phyloP scores from a whole-genome alignment of 768 basidiomycete species.

The Tylopilus subfusipes region DNA sequence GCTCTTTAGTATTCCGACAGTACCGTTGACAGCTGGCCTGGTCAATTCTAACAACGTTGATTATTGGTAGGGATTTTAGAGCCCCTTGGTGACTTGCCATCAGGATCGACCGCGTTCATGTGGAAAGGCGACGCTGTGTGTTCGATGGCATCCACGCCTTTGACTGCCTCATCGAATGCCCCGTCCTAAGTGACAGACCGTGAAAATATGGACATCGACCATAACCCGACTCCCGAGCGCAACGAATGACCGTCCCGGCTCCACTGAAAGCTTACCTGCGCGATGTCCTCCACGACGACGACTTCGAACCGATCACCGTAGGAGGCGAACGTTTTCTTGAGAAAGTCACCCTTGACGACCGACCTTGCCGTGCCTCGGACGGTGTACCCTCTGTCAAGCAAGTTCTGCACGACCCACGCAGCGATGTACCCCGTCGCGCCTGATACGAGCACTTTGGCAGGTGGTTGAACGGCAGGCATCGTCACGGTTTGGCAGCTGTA shows the following conservation, averaged over 20 bases:
- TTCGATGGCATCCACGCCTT: slow-evolving; percentile 67
- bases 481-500: too few species aligned
- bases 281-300: too few species aligned
- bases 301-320: too few species aligned
- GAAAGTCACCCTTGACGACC: too few species aligned
- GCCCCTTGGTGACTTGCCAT: slow-evolving; percentile 19
- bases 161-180: slow-evolving; percentile 77
- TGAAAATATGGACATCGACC: too few species aligned
- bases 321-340: too few species aligned
- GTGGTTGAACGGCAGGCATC: slow-evolving; percentile 27
- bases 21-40: slow-evolving; percentile 69
- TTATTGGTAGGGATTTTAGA: background rate
- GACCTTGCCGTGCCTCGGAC: slow-evolving; percentile 69
- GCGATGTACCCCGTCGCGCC: too few species aligned
- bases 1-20: slow-evolving; percentile 57
- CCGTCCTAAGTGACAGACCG: slow-evolving; percentile 40
- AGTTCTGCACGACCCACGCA: too few species aligned
- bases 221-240: background rate
- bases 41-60: slow-evolving; percentile 49
- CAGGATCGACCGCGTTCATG: slow-evolving; percentile 42
- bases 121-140: slow-evolving; percentile 68
- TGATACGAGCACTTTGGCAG: slow-evolving; percentile 30
- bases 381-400: too few species aligned
- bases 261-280: too few species aligned
- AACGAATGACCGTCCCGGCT: too few species aligned